These are phyloP conservation scores for Chamaecrista fasciculata DNA, from an alignment of 306 rosid genomes.

Conservation along the genomic window DNA sequence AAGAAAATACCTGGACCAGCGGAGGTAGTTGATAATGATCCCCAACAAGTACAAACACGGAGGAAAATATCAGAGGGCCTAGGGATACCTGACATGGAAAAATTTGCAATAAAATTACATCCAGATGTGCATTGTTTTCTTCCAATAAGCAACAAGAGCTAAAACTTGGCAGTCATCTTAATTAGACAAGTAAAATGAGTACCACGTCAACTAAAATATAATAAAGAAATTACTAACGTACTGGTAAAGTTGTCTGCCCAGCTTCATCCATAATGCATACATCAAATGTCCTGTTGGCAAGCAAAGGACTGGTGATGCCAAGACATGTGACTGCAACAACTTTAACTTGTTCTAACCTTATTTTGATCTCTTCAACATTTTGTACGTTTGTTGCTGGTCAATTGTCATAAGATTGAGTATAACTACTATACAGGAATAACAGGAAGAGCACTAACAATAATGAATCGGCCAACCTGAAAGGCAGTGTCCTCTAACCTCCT, in stretches of 20 bases:
- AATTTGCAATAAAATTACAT: background rate
- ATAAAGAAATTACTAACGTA: constrained; percentile 41
- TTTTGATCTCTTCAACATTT: constrained; percentile 65
- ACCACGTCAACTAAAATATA: constrained; percentile 11
- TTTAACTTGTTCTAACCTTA: constrained; percentile 75
- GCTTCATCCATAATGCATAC: constrained; percentile 99
- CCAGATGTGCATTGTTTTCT: background rate
- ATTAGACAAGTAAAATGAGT: background rate
- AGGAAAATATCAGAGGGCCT: constrained; percentile 89
- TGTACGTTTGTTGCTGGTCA: constrained; percentile 51
- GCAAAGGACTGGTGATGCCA: constrained; percentile 80
- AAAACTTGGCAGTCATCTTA: background rate
- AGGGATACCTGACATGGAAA: constrained; percentile 71
- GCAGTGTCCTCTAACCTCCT: constrained; percentile 74
- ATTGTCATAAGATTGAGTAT: constrained; percentile 28
- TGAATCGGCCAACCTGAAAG: constrained; percentile 71
- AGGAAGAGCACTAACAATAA: constrained; percentile 7
- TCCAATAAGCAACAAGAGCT: background rate
- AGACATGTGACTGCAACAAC: constrained; percentile 94
- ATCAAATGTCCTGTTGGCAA: constrained; percentile 73
- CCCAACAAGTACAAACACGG: constrained; percentile 87
- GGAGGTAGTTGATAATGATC: constrained; percentile 97
- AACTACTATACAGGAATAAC: constrained; percentile 21
- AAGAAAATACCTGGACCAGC: constrained; percentile 70
- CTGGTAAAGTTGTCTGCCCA: constrained; percentile 95